These are phyloP conservation scores for Meyerozyma elateridarum DNA, from an alignment of 1,139 yeast species.

Conservation along the genomic window DNA sequence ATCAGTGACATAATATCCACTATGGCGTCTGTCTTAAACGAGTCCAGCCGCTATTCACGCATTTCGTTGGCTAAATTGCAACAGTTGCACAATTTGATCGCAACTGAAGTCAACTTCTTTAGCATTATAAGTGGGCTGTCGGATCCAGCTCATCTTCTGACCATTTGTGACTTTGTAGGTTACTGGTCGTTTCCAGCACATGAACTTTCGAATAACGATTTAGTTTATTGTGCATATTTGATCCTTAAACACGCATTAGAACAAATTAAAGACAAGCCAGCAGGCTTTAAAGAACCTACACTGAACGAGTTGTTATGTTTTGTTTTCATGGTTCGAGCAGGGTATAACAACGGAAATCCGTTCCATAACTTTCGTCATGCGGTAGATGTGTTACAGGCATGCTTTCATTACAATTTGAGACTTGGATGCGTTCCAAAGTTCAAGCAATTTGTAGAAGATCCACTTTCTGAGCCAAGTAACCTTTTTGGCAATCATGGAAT, in stretches of 20 bases:
- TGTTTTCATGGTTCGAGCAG: slow-evolving; percentile 61
- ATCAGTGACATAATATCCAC: slow-evolving; percentile 14
- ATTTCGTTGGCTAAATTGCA: slow-evolving; percentile 21
- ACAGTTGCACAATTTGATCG: slow-evolving; percentile 23
- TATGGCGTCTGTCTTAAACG: slow-evolving; percentile 14
- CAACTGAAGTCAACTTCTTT: slow-evolving; percentile 37
- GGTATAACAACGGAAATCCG: slow-evolving; percentile 79
- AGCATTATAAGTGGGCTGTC: slow-evolving; percentile 23
- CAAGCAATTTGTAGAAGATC: slow-evolving; percentile 30
- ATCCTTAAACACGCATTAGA: slow-evolving; percentile 49
- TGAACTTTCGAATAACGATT: slow-evolving; percentile 61
- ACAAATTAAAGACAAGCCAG: slow-evolving; percentile 21
- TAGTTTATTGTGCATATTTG: slow-evolving; percentile 54
- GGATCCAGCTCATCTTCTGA: slow-evolving; percentile 13
- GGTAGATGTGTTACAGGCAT: slow-evolving; percentile 90
- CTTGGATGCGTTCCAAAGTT: slow-evolving; percentile 44
- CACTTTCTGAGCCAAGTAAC: slow-evolving; percentile 10
- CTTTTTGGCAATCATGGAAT: background rate
- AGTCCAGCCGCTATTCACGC: slow-evolving; percentile 18
- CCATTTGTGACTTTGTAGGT: slow-evolving; percentile 31
- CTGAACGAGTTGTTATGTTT: slow-evolving; percentile 51
- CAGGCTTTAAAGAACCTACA: slow-evolving; percentile 20
- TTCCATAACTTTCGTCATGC: slow-evolving; percentile 97
- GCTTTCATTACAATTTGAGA: slow-evolving; percentile 57
- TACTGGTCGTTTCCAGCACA: slow-evolving; percentile 67